Base-by-base conservation (phyloP, 352 stramenopile species). In the Phytophthora sp. region DNA sequence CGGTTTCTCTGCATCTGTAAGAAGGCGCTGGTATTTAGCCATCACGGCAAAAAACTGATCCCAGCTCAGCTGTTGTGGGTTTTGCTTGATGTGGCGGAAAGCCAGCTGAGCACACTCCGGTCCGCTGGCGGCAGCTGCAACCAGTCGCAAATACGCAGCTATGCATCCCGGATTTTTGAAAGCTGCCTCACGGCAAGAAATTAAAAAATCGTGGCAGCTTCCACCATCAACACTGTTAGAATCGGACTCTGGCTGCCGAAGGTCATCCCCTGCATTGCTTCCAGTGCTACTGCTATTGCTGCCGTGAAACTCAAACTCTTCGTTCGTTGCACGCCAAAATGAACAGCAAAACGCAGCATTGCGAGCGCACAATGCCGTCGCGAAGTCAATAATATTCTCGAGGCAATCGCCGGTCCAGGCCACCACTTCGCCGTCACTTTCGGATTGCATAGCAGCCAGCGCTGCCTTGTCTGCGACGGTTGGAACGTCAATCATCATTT, bases 81-180 rank as follows among this genome's bases (percentile, higher is more conserved):
- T 95, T 45, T 91, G 82, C 72, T 95, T 95, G 35, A 95, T 78
- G 64, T 95, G 87, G 49, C 92, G 84, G 69, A 94, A 95, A 52
- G 87, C 84, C 17, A 82, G 67, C 53, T 92, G 81, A 10, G 84
- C 84, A 53, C 85, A 92, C 20, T 89, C 83, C 13, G 77, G 75
- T 38, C 87, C 84, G 27, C 77, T 80, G 9, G 83, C 82, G 13
- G 80, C 79, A 10, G 84, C 80, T 18, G 83, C 83, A 15, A 95
- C 77, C 17, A 95, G 59, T 34, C 80, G 76, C 66, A 95, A 74
- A 53, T 95, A 95, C 3, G 83, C 66, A n/a, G 83, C 61, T 17
- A 94, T 59, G 31, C 81, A 94, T 13, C 76, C 79, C 26, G 85
- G 85, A 48, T 91, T 94, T 65, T 91, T 91, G 37, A 82, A 76